Base-by-base conservation (phyloP, 768 basidiomycete genomes). In the Clitopilus hobsonii region DNA sequence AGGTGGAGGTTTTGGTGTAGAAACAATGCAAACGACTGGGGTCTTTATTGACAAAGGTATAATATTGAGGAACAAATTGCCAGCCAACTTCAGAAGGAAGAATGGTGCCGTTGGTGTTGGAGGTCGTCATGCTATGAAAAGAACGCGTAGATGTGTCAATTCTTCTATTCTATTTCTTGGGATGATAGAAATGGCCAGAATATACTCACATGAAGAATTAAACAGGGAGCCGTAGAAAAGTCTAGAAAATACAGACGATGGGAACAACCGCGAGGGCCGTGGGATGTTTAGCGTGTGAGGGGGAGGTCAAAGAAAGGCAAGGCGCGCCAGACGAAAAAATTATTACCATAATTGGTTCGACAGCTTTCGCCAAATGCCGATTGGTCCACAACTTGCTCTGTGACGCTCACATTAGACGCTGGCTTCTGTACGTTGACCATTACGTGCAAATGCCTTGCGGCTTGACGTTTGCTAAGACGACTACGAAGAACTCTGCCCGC, bases 61-160 rank as follows among this genome's bases (percentile, higher is more conserved):
- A 99, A 77, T 98, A 98, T 74, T 99, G 95, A 49, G 94, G 93
- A 63, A 97, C 94, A 77, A 98, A 98, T 75, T 98, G 94, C 94
- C 94, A 98, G 74, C 95, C 94, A 68, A 98, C 95, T 77, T 97
- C 93, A 63, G 88, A 92, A 72, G 90, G 90, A 78, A 88, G 77
- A 77, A 91, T 86, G 67, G 71, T 57, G 60, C 72, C 66, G 63
- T 72, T 59, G 64, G 82, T 64, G 41, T 45, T 45, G 68, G 72
- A 65, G 66, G 71, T 72, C 54, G 73, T 68, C 73, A 77, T 74
- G 70, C 58, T 63, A 25, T 45, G 3, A 16, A 32, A 32, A 16
- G 30, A 36, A 36, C 41, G n/a, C 41, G 41, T 45, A 45, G n/a
- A 20, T 45, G 41, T 6, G 22, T 45, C 41, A 45, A 45, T 45